Conservation (phyloP, 768 basidiomycete genomes). For the Hericium coralloides region DNA sequence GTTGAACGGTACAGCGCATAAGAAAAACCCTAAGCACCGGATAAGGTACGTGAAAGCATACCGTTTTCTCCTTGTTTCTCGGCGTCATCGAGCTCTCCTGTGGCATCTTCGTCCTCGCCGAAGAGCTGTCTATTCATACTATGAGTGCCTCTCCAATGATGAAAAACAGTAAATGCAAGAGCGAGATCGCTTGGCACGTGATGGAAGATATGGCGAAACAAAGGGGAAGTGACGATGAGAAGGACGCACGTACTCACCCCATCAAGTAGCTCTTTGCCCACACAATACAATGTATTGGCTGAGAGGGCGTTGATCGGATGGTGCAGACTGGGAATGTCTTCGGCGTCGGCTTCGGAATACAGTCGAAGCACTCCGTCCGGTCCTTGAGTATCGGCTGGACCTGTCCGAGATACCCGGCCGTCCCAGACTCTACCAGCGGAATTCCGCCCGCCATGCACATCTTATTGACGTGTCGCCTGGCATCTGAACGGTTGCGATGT, state of each 20-base stretch:
- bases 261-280: constrained; percentile 98
- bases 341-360: constrained; percentile 84
- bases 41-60: constrained; percentile 22
- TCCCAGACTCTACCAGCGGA: constrained; percentile 92
- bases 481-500: constrained; percentile 44
- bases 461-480: constrained; percentile 90
- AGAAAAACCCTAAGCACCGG: not conserved
- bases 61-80: constrained; percentile 92
- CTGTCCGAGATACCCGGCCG: constrained; percentile 94
- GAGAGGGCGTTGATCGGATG: constrained; percentile 92
- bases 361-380: constrained; percentile 91
- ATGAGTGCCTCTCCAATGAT: not conserved
- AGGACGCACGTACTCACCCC: constrained; percentile 44
- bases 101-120: constrained; percentile 84
- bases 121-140: constrained; percentile 66
- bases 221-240: not conserved
- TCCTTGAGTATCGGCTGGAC: constrained; percentile 92
- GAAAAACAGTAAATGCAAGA: not conserved
- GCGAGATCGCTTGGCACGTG: not conserved
- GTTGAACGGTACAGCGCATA: not conserved
- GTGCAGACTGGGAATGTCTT: constrained; percentile 98
- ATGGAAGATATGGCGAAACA: not conserved
- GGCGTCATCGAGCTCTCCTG: constrained; percentile 81
- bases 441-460: constrained; percentile 93
- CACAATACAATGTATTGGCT: constrained; percentile 97